phyloP scores from a whole-genome alignment of 1,284 basidiomycete species.

The Ceratobasidium sp. region DNA sequence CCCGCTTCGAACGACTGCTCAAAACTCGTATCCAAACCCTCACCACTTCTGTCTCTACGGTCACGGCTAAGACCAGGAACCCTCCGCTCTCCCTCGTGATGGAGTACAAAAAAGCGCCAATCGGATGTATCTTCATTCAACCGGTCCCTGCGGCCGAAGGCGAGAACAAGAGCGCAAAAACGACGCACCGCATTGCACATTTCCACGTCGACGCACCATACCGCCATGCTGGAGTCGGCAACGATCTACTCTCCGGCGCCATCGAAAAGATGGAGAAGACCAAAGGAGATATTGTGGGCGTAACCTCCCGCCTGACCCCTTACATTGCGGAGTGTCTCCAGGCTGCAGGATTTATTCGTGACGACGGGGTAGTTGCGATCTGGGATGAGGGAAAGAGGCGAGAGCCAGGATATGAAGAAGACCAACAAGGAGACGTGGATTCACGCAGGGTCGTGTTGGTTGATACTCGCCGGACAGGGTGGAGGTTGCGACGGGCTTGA shows the following conservation, averaged over 20 bases:
- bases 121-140: slow-evolving; percentile 12
- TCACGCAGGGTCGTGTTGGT: slow-evolving; percentile 7
- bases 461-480: slow-evolving; percentile 27
- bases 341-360: slow-evolving; percentile 4
- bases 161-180: not conserved
- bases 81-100: slow-evolving; percentile 19
- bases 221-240: slow-evolving; percentile 26
- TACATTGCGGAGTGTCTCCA: slow-evolving; percentile 33
- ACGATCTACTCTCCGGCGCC: slow-evolving; percentile 11
- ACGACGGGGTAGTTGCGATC: not conserved
- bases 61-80: not conserved
- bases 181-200: slow-evolving; percentile 9
- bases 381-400: slow-evolving; percentile 23
- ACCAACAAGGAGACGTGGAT: not conserved
- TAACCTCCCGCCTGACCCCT: slow-evolving; percentile 17
- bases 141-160: not conserved
- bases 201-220: slow-evolving; percentile 40
- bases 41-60: slow-evolving; percentile 7
- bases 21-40: slow-evolving; percentile 19
- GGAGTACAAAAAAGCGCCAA: slow-evolving; percentile 34
- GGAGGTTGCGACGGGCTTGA: slow-evolving; percentile 4
- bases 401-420: not conserved
- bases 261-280: not conserved
- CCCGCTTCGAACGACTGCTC: slow-evolving; percentile 26
- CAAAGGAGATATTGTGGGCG: slow-evolving; percentile 15